These are phyloP conservation scores for Nicotiana paniculata DNA, from an alignment of 257 asterid species.

Conservation along the genomic window DNA sequence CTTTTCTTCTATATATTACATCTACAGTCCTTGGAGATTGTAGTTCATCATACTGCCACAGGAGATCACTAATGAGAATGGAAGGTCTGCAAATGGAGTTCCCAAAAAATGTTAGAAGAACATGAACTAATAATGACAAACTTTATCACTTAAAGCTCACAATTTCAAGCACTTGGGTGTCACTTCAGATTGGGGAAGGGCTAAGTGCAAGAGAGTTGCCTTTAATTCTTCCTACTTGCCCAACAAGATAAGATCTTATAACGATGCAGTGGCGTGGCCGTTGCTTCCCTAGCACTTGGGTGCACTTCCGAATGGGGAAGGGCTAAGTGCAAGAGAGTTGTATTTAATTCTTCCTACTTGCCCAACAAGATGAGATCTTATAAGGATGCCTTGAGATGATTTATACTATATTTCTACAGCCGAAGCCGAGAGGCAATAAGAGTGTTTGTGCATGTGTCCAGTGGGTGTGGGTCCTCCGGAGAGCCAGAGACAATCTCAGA, in stretches of 20 bases:
- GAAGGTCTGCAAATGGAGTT: slow-evolving; percentile 58
- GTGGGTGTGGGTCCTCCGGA: neutral
- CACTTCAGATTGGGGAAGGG: neutral
- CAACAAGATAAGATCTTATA: neutral
- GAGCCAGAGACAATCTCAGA: neutral
- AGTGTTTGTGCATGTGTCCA: neutral
- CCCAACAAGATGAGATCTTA: neutral
- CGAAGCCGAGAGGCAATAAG: neutral
- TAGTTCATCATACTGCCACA: slow-evolving; percentile 54
- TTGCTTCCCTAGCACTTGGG: neutral
- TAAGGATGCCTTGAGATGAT: neutral
- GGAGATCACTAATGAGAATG: slow-evolving; percentile 73
- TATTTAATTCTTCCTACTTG: neutral
- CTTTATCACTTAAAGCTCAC: neutral
- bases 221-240: neutral
- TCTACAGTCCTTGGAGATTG: slow-evolving; percentile 38
- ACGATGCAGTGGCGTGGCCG: neutral
- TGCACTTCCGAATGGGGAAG: too few species aligned
- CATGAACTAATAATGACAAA: slow-evolving; percentile 2
- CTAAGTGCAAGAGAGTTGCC: neutral
- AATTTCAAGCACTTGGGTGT: neutral
- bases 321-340: neutral
- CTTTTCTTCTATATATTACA: slow-evolving; percentile 42
- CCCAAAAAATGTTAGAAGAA: slow-evolving; percentile 9
- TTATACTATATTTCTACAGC: neutral